Conservation (phyloP, 2,329 filamentous ascomycete species). For the Scytalidium sp. region DNA sequence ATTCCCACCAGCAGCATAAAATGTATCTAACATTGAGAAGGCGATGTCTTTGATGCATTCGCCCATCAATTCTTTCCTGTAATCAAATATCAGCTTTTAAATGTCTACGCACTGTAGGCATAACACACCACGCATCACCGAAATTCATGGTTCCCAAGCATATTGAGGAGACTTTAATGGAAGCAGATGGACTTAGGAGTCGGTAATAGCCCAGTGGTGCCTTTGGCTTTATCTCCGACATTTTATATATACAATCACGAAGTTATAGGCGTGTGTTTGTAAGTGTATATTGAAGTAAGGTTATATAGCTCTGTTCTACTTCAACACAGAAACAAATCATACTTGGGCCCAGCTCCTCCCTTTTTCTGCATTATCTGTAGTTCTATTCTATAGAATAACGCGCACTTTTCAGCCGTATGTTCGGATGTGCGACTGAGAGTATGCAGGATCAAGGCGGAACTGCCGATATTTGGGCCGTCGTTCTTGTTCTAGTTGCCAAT, state of each 20-base stretch:
- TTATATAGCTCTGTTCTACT: too few species aligned
- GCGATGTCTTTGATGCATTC: conserved; percentile 50
- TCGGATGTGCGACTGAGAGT: too few species aligned
- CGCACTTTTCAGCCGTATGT: too few species aligned
- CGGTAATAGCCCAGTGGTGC: conserved; percentile 64
- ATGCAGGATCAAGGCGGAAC: too few species aligned
- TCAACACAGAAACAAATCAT: too few species aligned
- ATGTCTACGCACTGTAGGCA: background rate
- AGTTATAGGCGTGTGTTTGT: background rate
- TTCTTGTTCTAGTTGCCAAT: too few species aligned
- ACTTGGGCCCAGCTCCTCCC: too few species aligned
- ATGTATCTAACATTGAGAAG: conserved; percentile 55
- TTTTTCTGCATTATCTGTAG: too few species aligned
- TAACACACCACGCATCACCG: conserved; percentile 48
- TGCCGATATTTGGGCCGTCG: too few species aligned
- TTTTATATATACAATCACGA: conserved; percentile 28
- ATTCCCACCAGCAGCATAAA: conserved; percentile 54
- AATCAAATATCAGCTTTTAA: background rate
- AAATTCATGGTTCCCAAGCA: conserved; percentile 66
- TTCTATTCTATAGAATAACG: too few species aligned
- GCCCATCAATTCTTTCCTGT: conserved; percentile 44
- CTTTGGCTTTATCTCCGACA: conserved; percentile 47
- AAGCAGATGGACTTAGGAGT: conserved; percentile 62
- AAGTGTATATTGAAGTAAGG: too few species aligned
- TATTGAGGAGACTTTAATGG: conserved; percentile 64